A percentile compares a stretch with the other conserved stretches of the same genome.
These are phyloP conservation scores for Tillandsia leiboldiana DNA, from an alignment of 176 grass and related monocot species.

Conservation along the genomic window DNA sequence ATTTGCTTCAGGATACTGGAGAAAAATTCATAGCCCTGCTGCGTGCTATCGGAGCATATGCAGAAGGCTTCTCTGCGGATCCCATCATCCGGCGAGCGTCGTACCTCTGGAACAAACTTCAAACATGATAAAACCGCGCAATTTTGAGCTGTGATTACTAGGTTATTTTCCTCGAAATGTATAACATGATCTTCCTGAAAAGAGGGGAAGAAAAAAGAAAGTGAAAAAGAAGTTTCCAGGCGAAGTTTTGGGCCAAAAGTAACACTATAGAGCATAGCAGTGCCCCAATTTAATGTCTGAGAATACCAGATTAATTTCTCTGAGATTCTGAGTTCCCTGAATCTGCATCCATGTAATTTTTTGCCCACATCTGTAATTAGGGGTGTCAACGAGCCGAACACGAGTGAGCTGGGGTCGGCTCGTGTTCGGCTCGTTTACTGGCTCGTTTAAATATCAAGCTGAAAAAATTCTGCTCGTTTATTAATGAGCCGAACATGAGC, in stretches of 20 bases:
- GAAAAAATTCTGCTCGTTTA: too few relatives aligned
- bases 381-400: too few relatives aligned
- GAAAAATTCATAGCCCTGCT: conserved; percentile 74
- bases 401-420: too few relatives aligned
- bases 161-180: neutral
- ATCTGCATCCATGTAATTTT: too few relatives aligned
- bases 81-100: conserved; percentile 62
- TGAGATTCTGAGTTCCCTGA: too few relatives aligned
- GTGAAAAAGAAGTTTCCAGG: neutral
- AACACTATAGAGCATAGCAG: too few relatives aligned
- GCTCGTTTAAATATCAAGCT: too few relatives aligned
- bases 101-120: conserved; percentile 66
- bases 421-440: too few relatives aligned
- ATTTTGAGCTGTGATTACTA: neutral
- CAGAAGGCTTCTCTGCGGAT: conserved; percentile 74
- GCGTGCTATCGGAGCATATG: conserved; percentile 83
- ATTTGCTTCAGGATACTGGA: conserved; percentile 55
- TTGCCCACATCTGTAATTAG: too few relatives aligned
- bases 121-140: conserved; percentile 20
- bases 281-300: too few relatives aligned
- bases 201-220: neutral
- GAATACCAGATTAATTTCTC: too few relatives aligned
- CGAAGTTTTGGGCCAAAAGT: neutral
- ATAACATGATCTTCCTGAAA: neutral
- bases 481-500: too few relatives aligned